These are phyloP conservation scores for Neurospora intermedia DNA, from an alignment of 495 filamentous ascomycete species.

Conservation along the genomic window DNA sequence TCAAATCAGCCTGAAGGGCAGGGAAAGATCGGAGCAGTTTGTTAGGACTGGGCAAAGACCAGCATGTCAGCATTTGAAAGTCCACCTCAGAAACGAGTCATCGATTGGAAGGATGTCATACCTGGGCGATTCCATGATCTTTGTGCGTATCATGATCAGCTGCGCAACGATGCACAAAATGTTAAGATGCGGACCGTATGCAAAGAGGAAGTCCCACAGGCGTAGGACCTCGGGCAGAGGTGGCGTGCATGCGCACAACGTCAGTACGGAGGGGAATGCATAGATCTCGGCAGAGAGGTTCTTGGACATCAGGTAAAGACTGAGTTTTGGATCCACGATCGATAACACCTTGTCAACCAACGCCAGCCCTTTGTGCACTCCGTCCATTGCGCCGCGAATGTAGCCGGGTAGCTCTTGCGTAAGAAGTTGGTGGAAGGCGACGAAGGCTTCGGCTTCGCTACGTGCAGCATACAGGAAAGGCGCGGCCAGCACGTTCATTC, in stretches of 20 bases:
- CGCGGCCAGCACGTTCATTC: slow-evolving; percentile 99
- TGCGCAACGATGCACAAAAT: slow-evolving; percentile 97
- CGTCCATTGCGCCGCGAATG: slow-evolving; percentile 92
- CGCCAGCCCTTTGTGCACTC: slow-evolving; percentile 82
- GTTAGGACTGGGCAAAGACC: slow-evolving; percentile 54
- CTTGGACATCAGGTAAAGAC: slow-evolving; percentile 69
- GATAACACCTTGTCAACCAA: slow-evolving; percentile 84
- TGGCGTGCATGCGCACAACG: slow-evolving; percentile 92
- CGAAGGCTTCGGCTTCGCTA: slow-evolving; percentile 90
- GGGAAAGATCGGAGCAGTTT: slow-evolving; percentile 86
- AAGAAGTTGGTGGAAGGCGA: slow-evolving; percentile 80
- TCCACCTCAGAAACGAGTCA: background rate
- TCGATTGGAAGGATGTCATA: slow-evolving; percentile 27
- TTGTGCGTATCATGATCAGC: slow-evolving; percentile 74
- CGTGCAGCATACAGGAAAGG: slow-evolving; percentile 93
- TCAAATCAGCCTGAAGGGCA: slow-evolving; percentile 64
- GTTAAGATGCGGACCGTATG: slow-evolving; percentile 89
- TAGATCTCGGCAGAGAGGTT: slow-evolving; percentile 87
- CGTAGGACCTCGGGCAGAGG: slow-evolving; percentile 87
- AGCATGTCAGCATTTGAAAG: slow-evolving; percentile 8
- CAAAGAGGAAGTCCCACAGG: slow-evolving; percentile 97
- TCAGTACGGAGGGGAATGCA: slow-evolving; percentile 94
- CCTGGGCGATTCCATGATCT: slow-evolving; percentile 73
- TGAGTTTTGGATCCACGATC: slow-evolving; percentile 84
- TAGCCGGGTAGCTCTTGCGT: slow-evolving; percentile 88